Evolutionary conservation across 2,329 filamentous ascomycete species (phyloP).

Genomic region (Sporothrix pallida): DNA sequence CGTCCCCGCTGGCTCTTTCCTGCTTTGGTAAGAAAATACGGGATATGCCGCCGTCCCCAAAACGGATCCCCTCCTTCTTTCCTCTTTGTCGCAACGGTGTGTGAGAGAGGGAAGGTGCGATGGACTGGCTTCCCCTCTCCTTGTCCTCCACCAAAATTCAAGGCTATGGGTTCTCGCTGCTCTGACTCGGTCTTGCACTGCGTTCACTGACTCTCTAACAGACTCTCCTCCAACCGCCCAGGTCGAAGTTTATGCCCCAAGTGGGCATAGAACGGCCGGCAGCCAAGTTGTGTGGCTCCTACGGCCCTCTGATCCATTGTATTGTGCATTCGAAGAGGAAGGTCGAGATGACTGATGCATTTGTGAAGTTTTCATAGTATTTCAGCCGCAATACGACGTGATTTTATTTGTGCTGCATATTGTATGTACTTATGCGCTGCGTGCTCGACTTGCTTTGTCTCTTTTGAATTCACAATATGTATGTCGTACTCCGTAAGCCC

Average conservation of each 20-base stretch:
- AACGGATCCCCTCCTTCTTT: not conserved
- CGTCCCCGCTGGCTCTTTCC: conserved; percentile 9
- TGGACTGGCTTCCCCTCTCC: not conserved
- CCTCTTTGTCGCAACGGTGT: not conserved
- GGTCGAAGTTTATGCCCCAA: not conserved
- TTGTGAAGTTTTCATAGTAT: not conserved
- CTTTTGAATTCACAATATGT: no score
- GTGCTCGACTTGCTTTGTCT: no score
- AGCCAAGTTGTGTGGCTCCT: not conserved
- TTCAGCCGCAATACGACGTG: not conserved
- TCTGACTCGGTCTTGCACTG: no score
- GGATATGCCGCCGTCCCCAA: conserved; percentile 20
- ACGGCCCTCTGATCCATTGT: not conserved
- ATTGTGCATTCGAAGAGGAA: not conserved
- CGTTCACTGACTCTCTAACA: not conserved
- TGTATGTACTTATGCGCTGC: no score
- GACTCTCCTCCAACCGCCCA: not conserved
- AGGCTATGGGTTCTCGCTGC: no score
- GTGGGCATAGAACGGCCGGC: not conserved
- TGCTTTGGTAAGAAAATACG: conserved; percentile 21
- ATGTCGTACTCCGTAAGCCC: not conserved
- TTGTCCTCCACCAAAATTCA: not conserved
- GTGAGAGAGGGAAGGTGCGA: not conserved
- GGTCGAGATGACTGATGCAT: not conserved
- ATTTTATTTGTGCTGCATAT: not conserved